phyloP scores from a whole-genome alignment of 2,329 filamentous ascomycete genomes.

The Cordyceps fumosorosea region DNA sequence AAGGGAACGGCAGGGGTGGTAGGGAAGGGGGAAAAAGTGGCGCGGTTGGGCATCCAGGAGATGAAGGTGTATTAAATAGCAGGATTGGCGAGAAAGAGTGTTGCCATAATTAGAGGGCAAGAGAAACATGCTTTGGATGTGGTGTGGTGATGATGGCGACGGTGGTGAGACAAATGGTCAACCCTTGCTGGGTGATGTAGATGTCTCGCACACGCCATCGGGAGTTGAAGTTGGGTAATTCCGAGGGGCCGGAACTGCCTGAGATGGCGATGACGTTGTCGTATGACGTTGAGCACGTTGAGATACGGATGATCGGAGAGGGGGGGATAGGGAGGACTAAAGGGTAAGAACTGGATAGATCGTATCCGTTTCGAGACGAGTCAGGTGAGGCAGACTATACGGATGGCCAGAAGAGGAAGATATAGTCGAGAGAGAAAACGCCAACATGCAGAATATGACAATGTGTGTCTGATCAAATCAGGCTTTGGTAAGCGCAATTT shows the following conservation, averaged over 20 bases:
- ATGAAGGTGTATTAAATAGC: not conserved
- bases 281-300: not conserved
- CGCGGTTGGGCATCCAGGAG: conserved; percentile 9
- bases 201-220: not conserved
- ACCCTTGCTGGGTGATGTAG: not conserved
- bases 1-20: not conserved
- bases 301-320: not conserved
- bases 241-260: not conserved
- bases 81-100: not conserved
- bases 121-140: not conserved
- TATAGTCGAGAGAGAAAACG: not conserved
- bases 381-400: not conserved
- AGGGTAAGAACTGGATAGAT: not conserved
- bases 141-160: not conserved
- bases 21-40: not conserved
- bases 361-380: not conserved
- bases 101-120: not conserved
- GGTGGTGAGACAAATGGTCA: not conserved
- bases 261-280: not conserved
- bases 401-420: not conserved
- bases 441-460: not conserved
- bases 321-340: not conserved
- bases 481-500: not conserved
- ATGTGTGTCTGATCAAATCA: not conserved
- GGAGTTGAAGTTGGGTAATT: not conserved